Evolutionary conservation across 352 stramenopile genomes (phyloP).

Genomic region (Globisporangium rhizosaccharum): DNA sequence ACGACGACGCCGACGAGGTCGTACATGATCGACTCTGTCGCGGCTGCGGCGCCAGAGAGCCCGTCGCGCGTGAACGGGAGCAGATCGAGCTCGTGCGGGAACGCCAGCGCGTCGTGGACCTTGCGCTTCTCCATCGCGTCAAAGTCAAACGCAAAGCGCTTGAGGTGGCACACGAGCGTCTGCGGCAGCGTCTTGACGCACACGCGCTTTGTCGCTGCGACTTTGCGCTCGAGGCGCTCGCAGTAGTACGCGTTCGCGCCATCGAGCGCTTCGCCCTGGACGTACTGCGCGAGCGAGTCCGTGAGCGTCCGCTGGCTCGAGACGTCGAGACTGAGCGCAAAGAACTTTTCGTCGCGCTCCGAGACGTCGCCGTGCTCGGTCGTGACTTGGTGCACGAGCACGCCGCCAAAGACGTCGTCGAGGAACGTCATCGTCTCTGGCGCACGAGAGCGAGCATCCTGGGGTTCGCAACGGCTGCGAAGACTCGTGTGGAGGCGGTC

Average conservation of each 20-base stretch:
- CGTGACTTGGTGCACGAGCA: constrained; percentile 81
- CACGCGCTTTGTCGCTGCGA: constrained; percentile 76
- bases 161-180: constrained; percentile 81
- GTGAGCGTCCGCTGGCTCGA: constrained; percentile 58
- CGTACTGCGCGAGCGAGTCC: constrained; percentile 63
- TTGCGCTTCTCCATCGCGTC: constrained; percentile 87
- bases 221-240: constrained; percentile 59
- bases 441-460: neutral
- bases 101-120: constrained; percentile 81
- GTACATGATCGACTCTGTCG: constrained; percentile 43
- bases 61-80: constrained; percentile 84
- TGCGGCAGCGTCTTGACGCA: constrained; percentile 73
- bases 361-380: constrained; percentile 73
- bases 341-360: constrained; percentile 82
- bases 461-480: neutral
- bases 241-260: constrained; percentile 81
- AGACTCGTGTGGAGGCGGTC: constrained; percentile 58
- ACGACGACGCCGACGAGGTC: constrained; percentile 90
- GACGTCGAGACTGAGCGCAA: constrained; percentile 76
- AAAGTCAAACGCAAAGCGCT: constrained; percentile 89
- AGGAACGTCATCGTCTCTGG: constrained; percentile 14
- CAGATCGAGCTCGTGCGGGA: constrained; percentile 88
- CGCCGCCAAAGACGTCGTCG: constrained; percentile 60
- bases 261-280: constrained; percentile 67
- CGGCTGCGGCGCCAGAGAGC: constrained; percentile 7